Evolutionary conservation across 352 stramenopile genomes (phyloP).

Genomic region (Globisporangium cederbergense): DNA sequence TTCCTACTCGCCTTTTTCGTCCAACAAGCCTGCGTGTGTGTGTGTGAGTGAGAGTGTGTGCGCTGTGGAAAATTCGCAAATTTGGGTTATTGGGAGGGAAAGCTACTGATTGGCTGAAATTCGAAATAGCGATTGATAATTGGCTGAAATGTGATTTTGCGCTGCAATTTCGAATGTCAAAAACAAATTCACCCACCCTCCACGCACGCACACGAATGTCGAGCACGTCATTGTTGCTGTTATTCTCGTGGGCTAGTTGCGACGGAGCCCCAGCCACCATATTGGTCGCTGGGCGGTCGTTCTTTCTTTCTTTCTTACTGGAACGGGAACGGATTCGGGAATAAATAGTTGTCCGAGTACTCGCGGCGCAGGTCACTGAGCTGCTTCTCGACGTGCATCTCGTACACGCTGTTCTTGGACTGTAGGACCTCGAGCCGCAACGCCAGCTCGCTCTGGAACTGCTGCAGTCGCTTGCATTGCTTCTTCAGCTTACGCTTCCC

Average conservation of each 20-base stretch:
- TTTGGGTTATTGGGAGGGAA: conserved; percentile 34
- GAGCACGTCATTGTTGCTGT: too few species aligned
- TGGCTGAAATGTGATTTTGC: conserved; percentile 5
- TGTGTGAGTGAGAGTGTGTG: conserved; percentile 6
- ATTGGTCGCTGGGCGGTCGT: background rate
- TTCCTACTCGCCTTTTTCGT: background rate
- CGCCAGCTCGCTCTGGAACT: conserved; percentile 43
- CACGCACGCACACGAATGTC: too few species aligned
- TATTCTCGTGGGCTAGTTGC: too few species aligned
- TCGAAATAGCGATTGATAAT: background rate
- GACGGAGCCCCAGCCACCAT: too few species aligned
- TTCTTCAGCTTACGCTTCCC: conserved; percentile 31
- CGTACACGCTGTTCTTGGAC: conserved; percentile 47
- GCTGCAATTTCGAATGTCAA: background rate
- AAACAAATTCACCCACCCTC: too few species aligned
- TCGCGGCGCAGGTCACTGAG: conserved; percentile 53
- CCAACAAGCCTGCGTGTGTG: background rate
- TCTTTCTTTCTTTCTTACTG: conserved; percentile 3
- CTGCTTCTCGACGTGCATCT: conserved; percentile 54
- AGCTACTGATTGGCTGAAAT: conserved; percentile 28
- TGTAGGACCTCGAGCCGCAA: conserved; percentile 59
- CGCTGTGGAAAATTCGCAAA: conserved; percentile 8
- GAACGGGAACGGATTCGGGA: conserved; percentile 28
- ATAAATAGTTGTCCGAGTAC: conserved; percentile 67
- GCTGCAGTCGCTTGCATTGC: conserved; percentile 36